These are phyloP conservation scores for Triadica sebifera DNA, from an alignment of 345 rosid genomes.

Conservation along the genomic window DNA sequence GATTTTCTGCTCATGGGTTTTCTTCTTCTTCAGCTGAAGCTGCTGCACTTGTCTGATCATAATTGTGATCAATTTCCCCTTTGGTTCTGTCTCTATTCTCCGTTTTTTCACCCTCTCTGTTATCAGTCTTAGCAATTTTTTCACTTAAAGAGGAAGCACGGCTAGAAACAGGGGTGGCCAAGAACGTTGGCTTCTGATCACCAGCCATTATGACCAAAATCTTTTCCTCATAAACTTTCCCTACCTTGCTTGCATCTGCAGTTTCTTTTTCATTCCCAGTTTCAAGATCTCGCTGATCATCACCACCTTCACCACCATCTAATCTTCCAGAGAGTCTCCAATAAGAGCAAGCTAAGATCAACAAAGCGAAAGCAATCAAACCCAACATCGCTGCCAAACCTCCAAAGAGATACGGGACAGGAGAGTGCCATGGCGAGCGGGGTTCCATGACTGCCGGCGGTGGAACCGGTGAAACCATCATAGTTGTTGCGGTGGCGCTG, in stretches of 20 bases:
- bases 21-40: constrained; percentile 1
- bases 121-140: constrained; percentile 26
- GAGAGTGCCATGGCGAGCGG: constrained; percentile 89
- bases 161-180: constrained; percentile 29
- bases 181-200: constrained; percentile 25
- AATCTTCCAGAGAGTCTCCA: constrained; percentile 71
- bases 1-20: constrained; percentile 24
- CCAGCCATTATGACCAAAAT: constrained; percentile 35
- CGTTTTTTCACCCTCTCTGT: constrained; percentile 20
- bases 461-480: constrained; percentile 16
- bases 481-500: constrained; percentile 16
- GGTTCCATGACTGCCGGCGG: constrained; percentile 22
- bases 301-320: not conserved
- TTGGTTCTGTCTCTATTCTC: constrained; percentile 40
- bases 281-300: constrained; percentile 10
- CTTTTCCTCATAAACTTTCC: constrained; percentile 22
- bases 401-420: constrained; percentile 89
- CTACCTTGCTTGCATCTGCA: not conserved
- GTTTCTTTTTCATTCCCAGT: constrained; percentile 11
- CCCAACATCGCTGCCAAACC: constrained; percentile 95
- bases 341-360: constrained; percentile 88
- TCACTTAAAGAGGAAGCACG: constrained; percentile 38
- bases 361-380: constrained; percentile 80
- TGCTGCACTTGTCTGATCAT: constrained; percentile 6
- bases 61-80: constrained; percentile 17